Conservation (phyloP, 768 basidiomycete species). For the Serendipita indica region DNA sequence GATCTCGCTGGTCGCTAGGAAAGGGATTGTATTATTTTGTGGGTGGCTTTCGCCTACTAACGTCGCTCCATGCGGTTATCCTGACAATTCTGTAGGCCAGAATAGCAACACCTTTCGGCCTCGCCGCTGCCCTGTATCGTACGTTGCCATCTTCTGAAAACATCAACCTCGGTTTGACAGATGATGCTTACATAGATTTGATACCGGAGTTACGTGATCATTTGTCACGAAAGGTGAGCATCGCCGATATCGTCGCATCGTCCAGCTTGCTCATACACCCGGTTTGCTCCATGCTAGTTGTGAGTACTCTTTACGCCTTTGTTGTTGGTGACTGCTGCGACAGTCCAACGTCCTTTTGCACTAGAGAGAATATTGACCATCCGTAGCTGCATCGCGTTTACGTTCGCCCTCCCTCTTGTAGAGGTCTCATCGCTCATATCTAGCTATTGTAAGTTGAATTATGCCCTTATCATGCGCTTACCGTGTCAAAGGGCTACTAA, state of each 20-base stretch:
- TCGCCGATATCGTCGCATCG: neutral
- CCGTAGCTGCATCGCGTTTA: constrained; percentile 1
- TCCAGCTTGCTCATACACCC: neutral
- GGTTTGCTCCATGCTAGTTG: neutral
- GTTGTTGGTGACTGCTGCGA: neutral
- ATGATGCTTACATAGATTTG: neutral
- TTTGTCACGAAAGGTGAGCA: neutral
- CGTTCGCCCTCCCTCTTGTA: neutral
- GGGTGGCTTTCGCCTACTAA: neutral
- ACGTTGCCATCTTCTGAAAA: neutral
- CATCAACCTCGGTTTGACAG: neutral
- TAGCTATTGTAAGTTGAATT: constrained; percentile 9
- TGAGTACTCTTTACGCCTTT: neutral
- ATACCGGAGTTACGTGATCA: neutral
- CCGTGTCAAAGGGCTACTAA: constrained; percentile 8
- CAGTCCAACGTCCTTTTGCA: no score
- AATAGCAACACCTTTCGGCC: constrained; percentile 2
- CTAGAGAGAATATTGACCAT: neutral
- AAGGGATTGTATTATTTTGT: constrained; percentile 9
- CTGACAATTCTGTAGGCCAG: neutral
- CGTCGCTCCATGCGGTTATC: neutral
- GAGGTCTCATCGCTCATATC: neutral
- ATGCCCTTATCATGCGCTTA: no score
- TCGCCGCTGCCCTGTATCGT: neutral
- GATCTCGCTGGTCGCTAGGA: neutral